phyloP scores from a whole-genome alignment of 2,329 filamentous ascomycete species.

The Aphanoascus verrucosus region DNA sequence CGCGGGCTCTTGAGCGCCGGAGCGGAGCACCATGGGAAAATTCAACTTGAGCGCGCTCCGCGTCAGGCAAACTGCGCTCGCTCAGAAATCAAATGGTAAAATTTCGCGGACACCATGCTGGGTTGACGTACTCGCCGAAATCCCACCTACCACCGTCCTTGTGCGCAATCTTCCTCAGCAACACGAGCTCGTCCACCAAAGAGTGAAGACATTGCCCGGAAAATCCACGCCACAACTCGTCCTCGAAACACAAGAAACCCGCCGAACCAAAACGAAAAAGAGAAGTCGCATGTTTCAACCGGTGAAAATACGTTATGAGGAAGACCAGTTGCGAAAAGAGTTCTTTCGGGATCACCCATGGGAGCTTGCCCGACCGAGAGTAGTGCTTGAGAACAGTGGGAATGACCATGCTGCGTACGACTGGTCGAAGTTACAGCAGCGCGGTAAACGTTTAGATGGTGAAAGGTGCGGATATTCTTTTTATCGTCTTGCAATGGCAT shows the following conservation, averaged over 20 bases:
- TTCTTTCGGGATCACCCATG: constrained; percentile 95
- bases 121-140: constrained; percentile 46
- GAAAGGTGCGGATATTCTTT: constrained; percentile 54
- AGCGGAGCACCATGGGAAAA: constrained; percentile 33
- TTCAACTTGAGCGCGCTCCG: constrained; percentile 38
- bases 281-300: constrained; percentile 72
- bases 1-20: neutral
- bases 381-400: constrained; percentile 76
- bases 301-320: constrained; percentile 63
- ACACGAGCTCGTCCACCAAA: constrained; percentile 34
- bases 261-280: constrained; percentile 44
- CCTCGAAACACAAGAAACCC: constrained; percentile 28
- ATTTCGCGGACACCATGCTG: constrained; percentile 37
- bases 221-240: constrained; percentile 26
- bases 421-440: constrained; percentile 70
- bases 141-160: constrained; percentile 51
- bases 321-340: constrained; percentile 66
- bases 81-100: constrained; percentile 29
- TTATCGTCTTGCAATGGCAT: neutral
- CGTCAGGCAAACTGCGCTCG: constrained; percentile 35
- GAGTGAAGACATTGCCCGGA: constrained; percentile 19
- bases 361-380: constrained; percentile 81
- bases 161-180: constrained; percentile 46
- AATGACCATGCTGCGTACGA: constrained; percentile 65
- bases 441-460: constrained; percentile 64